Base-by-base conservation (phyloP, 176 grass and related monocot genomes). In the Pharus latifolius region DNA sequence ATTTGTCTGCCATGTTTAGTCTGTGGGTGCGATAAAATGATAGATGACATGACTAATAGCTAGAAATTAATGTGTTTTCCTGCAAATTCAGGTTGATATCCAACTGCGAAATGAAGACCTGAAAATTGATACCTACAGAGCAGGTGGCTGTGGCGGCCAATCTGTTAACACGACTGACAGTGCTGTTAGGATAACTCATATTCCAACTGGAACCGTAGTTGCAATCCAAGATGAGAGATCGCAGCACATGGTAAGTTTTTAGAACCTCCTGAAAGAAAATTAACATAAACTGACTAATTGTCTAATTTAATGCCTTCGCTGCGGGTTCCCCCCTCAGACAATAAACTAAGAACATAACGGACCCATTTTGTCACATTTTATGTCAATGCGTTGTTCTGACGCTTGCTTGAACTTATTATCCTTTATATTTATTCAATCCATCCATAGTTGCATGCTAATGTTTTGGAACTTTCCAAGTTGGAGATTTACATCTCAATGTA, bases 181-280 rank as follows among this genome's bases (percentile, higher is more conserved):
- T 73, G 95, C 90, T 60, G 95, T 99, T 60, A 91, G 95, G 80
- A 67, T 98, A 77, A 98, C 84, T 55, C 95, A 98, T 65, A 73
- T 98, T 72, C 95, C 95, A 40, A 85, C 95, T 10, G 87, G 90
- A 83, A 91, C 84, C 19, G 72, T 78, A 15, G 87, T 91, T 54
- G 95, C 95, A 44, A 98, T 98, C 76, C 95, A 98, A 91, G 90
- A 98, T 6, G 95, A 98, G 88, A 98, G 95, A 79, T 98, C 90
- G 35, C 94, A 98, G 24, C 94, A 98, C 79, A 87, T 83, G 87
- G 94, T 98, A 74, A 60, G 10, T 85, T 59, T 79, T 35, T 7
- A 16, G 18, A 49, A 23, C 7, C 18, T 20, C 23, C 49, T 63
- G 20, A 18, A 50, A 8, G 0, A 27, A 49, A 35, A 17, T 28